Conservation (phyloP, 305 asterid species). For the Plantago lanceolata region DNA sequence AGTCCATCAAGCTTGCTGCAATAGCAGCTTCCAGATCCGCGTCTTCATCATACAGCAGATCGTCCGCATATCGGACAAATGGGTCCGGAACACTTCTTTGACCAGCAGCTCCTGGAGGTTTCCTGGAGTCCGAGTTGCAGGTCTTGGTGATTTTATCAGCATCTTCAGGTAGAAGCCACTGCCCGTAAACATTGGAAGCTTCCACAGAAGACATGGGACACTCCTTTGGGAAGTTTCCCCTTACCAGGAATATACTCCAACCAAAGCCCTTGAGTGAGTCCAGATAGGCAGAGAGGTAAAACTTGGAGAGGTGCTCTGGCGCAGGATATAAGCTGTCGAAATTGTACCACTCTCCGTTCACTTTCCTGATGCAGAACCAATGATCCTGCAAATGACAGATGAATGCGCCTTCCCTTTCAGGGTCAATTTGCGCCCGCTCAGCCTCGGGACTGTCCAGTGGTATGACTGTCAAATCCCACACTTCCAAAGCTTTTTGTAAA, state of each 20-base stretch:
- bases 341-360: conserved; percentile 91
- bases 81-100: conserved; percentile 26
- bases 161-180: conserved; percentile 88
- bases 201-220: conserved; percentile 69
- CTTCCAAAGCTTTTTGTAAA: conserved; percentile 82
- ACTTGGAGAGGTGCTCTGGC: conserved; percentile 92
- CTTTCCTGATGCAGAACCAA: conserved; percentile 93
- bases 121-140: conserved; percentile 42
- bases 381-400: conserved; percentile 87
- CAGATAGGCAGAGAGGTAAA: conserved; percentile 91
- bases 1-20: conserved; percentile 82
- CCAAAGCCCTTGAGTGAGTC: conserved; percentile 78
- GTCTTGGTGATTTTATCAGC: conserved; percentile 48
- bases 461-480: conserved; percentile 86
- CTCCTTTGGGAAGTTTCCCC: conserved; percentile 82
- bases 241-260: conserved; percentile 93
- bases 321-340: conserved; percentile 92
- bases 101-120: conserved; percentile 24
- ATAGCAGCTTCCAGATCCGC: conserved; percentile 93
- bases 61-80: conserved; percentile 28
- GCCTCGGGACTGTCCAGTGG: conserved; percentile 90
- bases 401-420: conserved; percentile 81
- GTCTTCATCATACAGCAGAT: conserved; percentile 45
- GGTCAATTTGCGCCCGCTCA: conserved; percentile 83
- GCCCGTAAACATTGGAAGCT: conserved; percentile 75